Evolutionary conservation across 148 eudicot species (phyloP).

Genomic region (Chenopodium suecicum): DNA sequence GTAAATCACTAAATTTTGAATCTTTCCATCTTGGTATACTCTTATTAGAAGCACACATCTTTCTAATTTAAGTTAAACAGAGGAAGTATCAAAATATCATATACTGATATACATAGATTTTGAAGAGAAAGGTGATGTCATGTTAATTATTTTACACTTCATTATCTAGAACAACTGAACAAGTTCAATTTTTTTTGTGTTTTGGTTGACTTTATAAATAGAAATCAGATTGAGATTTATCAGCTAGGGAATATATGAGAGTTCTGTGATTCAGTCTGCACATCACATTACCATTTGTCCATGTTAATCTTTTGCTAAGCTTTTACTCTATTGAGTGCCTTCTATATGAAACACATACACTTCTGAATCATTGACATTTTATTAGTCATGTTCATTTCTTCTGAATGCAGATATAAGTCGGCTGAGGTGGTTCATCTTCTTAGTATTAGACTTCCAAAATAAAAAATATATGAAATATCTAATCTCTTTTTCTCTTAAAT

Average conservation of each 20-base stretch:
- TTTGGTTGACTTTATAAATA: neutral
- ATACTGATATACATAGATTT: no score
- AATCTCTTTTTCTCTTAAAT: constrained; percentile 13
- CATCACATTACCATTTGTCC: neutral
- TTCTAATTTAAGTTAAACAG: no score
- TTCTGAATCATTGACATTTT: neutral
- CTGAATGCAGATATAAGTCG: neutral
- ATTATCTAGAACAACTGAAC: neutral
- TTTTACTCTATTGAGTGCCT: neutral
- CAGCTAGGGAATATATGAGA: neutral
- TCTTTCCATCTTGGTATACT: neutral
- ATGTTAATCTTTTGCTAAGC: neutral
- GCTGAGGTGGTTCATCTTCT: constrained; percentile 11
- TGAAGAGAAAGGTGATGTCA: no score
- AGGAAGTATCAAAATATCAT: no score
- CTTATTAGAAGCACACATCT: no score
- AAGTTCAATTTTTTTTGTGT: neutral
- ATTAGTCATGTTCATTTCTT: neutral
- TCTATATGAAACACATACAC: neutral
- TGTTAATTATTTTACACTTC: no score
- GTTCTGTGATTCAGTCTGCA: neutral
- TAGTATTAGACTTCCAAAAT: neutral
- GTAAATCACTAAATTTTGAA: neutral
- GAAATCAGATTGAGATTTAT: neutral
- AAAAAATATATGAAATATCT: neutral